Base-by-base conservation (phyloP, 2,329 filamentous ascomycete genomes). In the Fusarium floridanum region DNA sequence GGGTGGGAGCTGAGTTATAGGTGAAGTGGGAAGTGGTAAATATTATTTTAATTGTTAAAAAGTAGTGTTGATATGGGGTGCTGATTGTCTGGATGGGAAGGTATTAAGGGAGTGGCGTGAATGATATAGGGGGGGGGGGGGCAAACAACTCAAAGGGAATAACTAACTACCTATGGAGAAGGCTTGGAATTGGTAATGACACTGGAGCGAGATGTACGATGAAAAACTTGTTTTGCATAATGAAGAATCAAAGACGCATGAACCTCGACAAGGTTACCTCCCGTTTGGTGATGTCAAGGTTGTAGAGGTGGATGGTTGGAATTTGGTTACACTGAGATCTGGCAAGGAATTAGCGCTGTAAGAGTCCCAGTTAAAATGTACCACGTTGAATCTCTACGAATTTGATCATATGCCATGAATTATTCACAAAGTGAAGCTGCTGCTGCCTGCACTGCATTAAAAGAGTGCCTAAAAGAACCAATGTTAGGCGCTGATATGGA, bases 141-240 rank as follows among this genome's bases (percentile, higher is more conserved):
- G 20, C 4, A 53, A 45, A 22, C 41, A 45, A 34, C 32, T 34
- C 60, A 64, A 66, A 36, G 41, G 36, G 37, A 62, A 70, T 9
- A 27, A 59, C 48, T 20, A 43, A 36, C 34, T 36, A 36, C 34
- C 34, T 45, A 45, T 29, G 36, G 22, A 37, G 50, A 39, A 39
- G 22, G 43, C 29, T 22, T 39, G 37, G 45, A 50, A 64, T 17
- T 17, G 57, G 17, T 45, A 34, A 73, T 75, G 72, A 73, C 74
- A 62, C 20, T 56, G 59, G 59, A 67, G 72, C 27, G 68, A 29
- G 72, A 67, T 75, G 72, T 74, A 73, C 61, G 48, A 73, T 70
- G 57, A 67, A 29, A 27, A 66, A 45, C 57, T 62, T 60, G 60
- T 63, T 67, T 60, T 64, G 60, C 62, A 62, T 62, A 64, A 61